Evolutionary conservation across 306 rosid genomes (phyloP).

Genomic region (Myrica gale): DNA sequence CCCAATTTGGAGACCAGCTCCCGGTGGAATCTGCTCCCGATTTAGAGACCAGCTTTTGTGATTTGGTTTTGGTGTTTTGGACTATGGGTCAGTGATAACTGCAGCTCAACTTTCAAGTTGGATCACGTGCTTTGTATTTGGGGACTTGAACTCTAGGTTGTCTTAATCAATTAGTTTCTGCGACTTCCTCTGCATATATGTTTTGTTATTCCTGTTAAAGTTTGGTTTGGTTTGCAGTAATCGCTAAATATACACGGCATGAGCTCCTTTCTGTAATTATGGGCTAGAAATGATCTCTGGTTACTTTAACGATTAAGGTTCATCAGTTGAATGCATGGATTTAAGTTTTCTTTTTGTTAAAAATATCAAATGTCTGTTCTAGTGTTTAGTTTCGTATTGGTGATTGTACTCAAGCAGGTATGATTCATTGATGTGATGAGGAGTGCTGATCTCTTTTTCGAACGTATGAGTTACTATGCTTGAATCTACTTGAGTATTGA

Average conservation of each 20-base stretch:
- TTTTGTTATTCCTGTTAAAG: not conserved
- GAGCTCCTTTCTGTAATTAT: not conserved
- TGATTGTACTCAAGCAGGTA: conserved; percentile 8
- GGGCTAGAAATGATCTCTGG: not conserved
- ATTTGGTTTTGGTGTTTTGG: conserved; percentile 9
- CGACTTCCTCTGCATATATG: not conserved
- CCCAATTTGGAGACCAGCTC: no score
- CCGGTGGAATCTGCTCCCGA: no score
- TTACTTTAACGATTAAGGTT: not conserved
- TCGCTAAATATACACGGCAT: no score
- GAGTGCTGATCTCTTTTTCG: not conserved
- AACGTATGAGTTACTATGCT: conserved; percentile 3
- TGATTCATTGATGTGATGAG: conserved; percentile 1
- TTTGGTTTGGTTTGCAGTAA: not conserved
- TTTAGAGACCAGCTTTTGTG: conserved; percentile 9
- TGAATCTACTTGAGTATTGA: not conserved
- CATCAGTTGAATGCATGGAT: not conserved
- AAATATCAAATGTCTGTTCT: no score
- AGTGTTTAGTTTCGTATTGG: not conserved
- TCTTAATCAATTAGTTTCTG: not conserved
- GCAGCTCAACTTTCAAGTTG: no score
- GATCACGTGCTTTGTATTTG: not conserved
- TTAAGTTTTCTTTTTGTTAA: not conserved
- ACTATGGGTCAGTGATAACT: not conserved
- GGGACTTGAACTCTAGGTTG: not conserved